Evolutionary conservation across 2,329 filamentous ascomycete species (phyloP), one percentile per base, ranked within the genome.

Genomic region (Penicillium expansum): DNA sequence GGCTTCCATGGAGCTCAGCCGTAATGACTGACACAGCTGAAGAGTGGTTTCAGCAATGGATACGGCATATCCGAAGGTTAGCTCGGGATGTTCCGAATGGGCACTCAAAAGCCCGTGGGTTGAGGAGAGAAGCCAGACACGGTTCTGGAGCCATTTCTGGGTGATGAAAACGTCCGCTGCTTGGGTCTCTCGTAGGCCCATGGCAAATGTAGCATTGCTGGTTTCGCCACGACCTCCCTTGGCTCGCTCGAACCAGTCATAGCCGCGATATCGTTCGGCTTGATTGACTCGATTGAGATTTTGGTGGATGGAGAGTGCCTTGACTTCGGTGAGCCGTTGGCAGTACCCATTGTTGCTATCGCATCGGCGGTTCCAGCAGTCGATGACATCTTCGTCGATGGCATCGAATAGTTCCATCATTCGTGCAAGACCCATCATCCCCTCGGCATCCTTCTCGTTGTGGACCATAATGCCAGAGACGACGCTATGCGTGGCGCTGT

Each of bases 301-400:
- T 53, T 68, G 71, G 64, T 66, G 69, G 56, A 68, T 77, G 44
- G 63, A 68, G 63, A 68, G 59, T 52, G 68, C 74, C 79, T 96
- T 63, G 87, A 84, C 6, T 70, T 90, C 59, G 81, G 89, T 48
- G 81, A 89, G 73, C 80, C 91, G 65, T 69, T 91, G 55, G 78
- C 88, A 49, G 87, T 87, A 70, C 67, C 82, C 55, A 70, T 77
- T 29, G 85, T 90, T 70, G 87, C 89, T 59, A 66, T 88, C 62
- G 78, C 86, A 78, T 52, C 72, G 73, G 27, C 69, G 69, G 48
- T 75, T 77, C 76, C 76, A 78, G 65, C 76, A 78, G 18, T 75
- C 69, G 18, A 77, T 67, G 18, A 78, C 73, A 54, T 72, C 73
- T 58, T 78, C 76, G 49, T 78, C 74, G 32, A 78, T 76, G 4